Percentiles rank a stretch among this genome's conserved stretches.
These are phyloP conservation scores for Pestalotiopsis sp. DNA, from an alignment of 2,329 filamentous ascomycete species.

Conservation along the genomic window DNA sequence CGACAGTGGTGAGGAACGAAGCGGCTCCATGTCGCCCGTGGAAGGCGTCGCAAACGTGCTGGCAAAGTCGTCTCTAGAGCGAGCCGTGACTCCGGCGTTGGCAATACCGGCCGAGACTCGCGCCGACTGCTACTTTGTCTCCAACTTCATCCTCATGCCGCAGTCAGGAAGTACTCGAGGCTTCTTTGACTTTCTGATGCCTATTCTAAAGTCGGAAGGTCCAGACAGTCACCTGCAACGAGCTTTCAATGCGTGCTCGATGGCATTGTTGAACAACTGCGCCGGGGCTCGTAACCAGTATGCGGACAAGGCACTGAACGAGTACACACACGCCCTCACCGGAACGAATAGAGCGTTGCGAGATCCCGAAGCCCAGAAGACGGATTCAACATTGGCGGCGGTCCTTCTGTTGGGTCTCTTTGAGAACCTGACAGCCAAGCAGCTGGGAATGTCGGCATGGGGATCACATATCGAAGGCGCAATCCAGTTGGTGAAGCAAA, in stretches of 20 bases:
- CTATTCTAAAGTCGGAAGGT: conserved; percentile 48
- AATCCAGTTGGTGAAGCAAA: conserved; percentile 59
- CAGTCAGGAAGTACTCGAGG: conserved; percentile 50
- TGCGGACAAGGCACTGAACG: conserved; percentile 43
- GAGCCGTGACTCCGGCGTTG: conserved; percentile 32
- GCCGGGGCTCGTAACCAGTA: conserved; percentile 35
- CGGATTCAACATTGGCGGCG: conserved; percentile 59
- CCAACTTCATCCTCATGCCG: conserved; percentile 60
- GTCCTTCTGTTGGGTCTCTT: conserved; percentile 62
- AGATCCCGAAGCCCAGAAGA: conserved; percentile 46
- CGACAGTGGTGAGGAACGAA: conserved; percentile 16
- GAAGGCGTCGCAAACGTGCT: conserved; percentile 20
- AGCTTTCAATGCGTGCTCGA: conserved; percentile 60
- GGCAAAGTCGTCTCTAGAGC: conserved; percentile 19
- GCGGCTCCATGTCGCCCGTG: conserved; percentile 24
- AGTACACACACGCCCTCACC: conserved; percentile 56
- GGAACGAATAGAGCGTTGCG: conserved; percentile 53
- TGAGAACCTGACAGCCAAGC: conserved; percentile 58
- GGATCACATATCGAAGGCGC: conserved; percentile 65
- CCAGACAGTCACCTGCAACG: conserved; percentile 49
- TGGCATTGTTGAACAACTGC: conserved; percentile 58
- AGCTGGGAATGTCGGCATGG: conserved; percentile 58
- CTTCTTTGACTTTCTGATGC: conserved; percentile 60
- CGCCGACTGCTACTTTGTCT: conserved; percentile 59
- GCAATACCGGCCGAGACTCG: conserved; percentile 52